Conservation (phyloP, 2,329 filamentous ascomycete species). For the Cordyceps cateniannulata region DNA sequence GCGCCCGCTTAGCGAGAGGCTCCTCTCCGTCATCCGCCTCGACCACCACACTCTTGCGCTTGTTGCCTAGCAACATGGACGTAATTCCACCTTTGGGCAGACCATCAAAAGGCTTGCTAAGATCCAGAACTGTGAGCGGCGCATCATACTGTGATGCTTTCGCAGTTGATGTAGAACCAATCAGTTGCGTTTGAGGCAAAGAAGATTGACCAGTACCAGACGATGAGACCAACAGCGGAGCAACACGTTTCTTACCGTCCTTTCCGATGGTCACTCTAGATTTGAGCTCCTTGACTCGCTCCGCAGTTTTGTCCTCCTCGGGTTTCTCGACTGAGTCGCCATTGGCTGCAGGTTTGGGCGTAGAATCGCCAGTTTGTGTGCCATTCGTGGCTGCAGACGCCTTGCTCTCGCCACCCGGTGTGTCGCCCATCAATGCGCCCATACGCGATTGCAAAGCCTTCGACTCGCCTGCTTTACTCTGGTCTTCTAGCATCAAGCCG, state of each 20-base stretch:
- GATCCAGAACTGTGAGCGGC: slow-evolving; percentile 76
- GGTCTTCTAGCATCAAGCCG: slow-evolving; percentile 78
- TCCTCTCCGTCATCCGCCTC: slow-evolving; percentile 73
- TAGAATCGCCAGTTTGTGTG: slow-evolving; percentile 34
- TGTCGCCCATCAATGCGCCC: slow-evolving; percentile 96
- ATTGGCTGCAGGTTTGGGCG: slow-evolving; percentile 34
- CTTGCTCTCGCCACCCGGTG: slow-evolving; percentile 50
- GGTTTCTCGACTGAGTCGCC: slow-evolving; percentile 29
- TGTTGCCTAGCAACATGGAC: slow-evolving; percentile 84
- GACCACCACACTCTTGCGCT: slow-evolving; percentile 69
- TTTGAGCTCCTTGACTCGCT: slow-evolving; percentile 61
- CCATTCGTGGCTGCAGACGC: slow-evolving; percentile 40
- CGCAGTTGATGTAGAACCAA: slow-evolving; percentile 60
- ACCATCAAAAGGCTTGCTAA: slow-evolving; percentile 90
- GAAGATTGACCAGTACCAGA: slow-evolving; percentile 83
- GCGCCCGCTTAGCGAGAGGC: slow-evolving; percentile 41
- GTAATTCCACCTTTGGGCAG: slow-evolving; percentile 84
- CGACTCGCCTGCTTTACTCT: slow-evolving; percentile 84
- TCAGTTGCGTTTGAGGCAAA: slow-evolving; percentile 78
- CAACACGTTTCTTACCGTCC: slow-evolving; percentile 93
- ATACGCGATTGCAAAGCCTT: slow-evolving; percentile 89
- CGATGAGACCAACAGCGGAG: slow-evolving; percentile 83
- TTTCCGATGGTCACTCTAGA: slow-evolving; percentile 91
- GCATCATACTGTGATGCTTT: slow-evolving; percentile 61
- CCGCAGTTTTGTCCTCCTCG: slow-evolving; percentile 42